Conservation (phyloP, 2,329 filamentous ascomycete species). For the Orbilia quercus region DNA sequence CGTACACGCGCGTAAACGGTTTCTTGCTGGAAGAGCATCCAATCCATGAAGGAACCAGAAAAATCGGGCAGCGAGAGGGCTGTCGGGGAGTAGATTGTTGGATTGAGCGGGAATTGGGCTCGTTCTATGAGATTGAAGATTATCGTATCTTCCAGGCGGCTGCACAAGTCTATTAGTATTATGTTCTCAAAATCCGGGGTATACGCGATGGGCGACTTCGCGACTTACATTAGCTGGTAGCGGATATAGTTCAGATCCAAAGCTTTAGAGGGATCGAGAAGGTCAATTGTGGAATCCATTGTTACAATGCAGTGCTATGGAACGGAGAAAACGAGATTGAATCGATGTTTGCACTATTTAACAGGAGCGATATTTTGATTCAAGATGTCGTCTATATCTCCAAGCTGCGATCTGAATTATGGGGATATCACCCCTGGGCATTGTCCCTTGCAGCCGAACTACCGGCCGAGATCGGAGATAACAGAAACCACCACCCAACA, state of each 20-base stretch:
- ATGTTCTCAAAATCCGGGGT: slow-evolving; percentile 4
- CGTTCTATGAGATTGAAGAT: slow-evolving; percentile 97
- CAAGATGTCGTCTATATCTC: not conserved
- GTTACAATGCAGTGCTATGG: slow-evolving; percentile 55
- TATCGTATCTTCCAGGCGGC: slow-evolving; percentile 96
- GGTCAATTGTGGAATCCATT: slow-evolving; percentile 93
- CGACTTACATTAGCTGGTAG: slow-evolving; percentile 84
- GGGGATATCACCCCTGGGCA: not conserved
- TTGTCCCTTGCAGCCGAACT: slow-evolving; percentile 15
- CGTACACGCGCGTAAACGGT: slow-evolving; percentile 90
- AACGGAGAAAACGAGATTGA: not conserved
- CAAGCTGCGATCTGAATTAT: not conserved
- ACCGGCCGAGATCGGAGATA: slow-evolving; percentile 53
- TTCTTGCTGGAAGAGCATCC: slow-evolving; percentile 91
- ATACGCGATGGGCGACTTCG: no score
- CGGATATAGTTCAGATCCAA: slow-evolving; percentile 91
- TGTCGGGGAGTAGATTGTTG: slow-evolving; percentile 83
- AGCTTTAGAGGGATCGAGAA: slow-evolving; percentile 84
- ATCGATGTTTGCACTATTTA: no score
- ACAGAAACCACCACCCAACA: slow-evolving; percentile 24
- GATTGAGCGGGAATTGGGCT: slow-evolving; percentile 94
- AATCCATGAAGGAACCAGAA: slow-evolving; percentile 85
- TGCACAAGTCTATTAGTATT: slow-evolving; percentile 63
- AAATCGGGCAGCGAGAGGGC: slow-evolving; percentile 79
- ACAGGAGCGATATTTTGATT: not conserved